Evolutionary conservation across 1,139 yeast species (phyloP), one percentile per base, ranked within the genome.

Genomic region (Saccharomyces hybrid): DNA sequence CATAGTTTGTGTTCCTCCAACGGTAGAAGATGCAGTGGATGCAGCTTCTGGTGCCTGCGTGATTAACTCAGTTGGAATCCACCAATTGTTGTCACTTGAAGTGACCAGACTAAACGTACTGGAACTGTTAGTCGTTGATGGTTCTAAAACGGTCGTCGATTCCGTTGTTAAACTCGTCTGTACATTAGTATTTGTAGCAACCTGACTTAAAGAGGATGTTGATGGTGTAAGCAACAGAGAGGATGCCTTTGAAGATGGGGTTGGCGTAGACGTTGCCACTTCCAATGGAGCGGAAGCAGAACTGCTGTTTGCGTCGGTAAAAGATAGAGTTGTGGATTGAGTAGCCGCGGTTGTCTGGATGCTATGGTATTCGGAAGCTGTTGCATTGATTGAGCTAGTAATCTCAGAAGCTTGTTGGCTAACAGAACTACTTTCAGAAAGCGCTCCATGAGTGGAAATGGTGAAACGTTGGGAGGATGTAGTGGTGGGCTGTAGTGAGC

Each of bases 1-100:
- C 4, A 84, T 73, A 1, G 84, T 75, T 32, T 74, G 73, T 27
- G 72, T 53, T 14, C 76, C 59, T n/a, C 75, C 68, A 4, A 76
- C 52, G 11, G 67, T 59, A 32, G 64, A 59, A 13, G 64, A 44
- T n/a, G 58, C 47, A 2, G 73, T 64, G 28, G 71, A 51, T 1
- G 60, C 58, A 7, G 52, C 11, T 23, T 31, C 48, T 2, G 74
- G 53, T 5, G 71, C 58, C 29, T 66, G 64, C 29, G 65, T 63
- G 34, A 70, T 56, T 56, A 69, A 58, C 14, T 66, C 59, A 3
- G 72, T 69, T 54, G 73, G 72, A 44, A 70, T 59, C 72, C 75
- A 70, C 71, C 74, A 69, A 53, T 65, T 63, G 42, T 50, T 27
- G 9, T 58, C 49, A 7, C 61, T 52, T 6, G 66, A 42, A 27